Conservation (phyloP, 192 early-diverging fungal species). For the Gamsiella multidivaricata region DNA sequence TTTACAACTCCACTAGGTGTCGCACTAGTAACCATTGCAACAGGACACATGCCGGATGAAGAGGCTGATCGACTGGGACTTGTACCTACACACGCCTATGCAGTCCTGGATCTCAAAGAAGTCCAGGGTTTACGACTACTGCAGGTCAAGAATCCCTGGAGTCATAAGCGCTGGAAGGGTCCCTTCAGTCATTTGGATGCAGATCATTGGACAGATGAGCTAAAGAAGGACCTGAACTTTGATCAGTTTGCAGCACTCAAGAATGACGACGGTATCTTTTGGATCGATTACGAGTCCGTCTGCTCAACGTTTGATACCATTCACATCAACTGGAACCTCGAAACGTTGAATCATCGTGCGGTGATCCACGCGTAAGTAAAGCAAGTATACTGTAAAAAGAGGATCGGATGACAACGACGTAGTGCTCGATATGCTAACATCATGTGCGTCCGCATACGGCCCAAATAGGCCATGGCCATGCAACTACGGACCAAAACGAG, state of each 20-base stretch:
- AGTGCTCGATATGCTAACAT: too few relatives aligned
- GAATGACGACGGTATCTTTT: constrained; percentile 89
- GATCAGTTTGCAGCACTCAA: constrained; percentile 72
- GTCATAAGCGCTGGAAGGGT: constrained; percentile 88
- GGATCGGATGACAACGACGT: too few relatives aligned
- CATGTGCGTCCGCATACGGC: too few relatives aligned
- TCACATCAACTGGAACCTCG: constrained; percentile 93
- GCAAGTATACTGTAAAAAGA: background rate
- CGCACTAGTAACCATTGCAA: constrained; percentile 85
- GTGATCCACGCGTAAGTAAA: constrained; percentile 77
- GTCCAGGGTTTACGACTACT: constrained; percentile 73
- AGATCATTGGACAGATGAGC: constrained; percentile 74
- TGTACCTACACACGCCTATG: constrained; percentile 92
- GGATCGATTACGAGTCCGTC: constrained; percentile 90
- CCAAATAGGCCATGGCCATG: constrained; percentile 44
- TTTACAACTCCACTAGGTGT: constrained; percentile 57
- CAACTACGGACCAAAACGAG: constrained; percentile 58
- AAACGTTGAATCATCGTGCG: constrained; percentile 72
- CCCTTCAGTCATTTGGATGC: constrained; percentile 74
- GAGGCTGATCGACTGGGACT: constrained; percentile 76
- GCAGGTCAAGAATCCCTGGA: constrained; percentile 95
- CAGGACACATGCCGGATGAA: constrained; percentile 78
- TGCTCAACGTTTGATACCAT: constrained; percentile 84
- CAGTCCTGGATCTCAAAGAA: constrained; percentile 73
- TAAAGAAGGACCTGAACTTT: constrained; percentile 76